phyloP scores from a whole-genome alignment of 164 flowering plant species.

The Houttuynia cordata region DNA sequence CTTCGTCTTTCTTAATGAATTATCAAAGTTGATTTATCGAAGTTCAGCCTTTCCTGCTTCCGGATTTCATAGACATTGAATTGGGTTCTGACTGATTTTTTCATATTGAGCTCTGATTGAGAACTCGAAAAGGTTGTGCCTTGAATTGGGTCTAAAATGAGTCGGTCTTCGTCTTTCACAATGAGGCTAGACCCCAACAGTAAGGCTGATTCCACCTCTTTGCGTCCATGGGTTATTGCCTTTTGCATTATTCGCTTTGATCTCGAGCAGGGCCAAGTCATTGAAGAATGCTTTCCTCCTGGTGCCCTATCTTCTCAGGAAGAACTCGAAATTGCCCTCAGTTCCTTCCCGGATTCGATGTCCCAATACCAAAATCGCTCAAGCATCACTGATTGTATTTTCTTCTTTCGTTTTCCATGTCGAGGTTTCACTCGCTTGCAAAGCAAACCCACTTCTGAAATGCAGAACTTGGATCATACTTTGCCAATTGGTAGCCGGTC shows the following conservation, averaged over 20 bases:
- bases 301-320: constrained; percentile 61
- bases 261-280: constrained; percentile 94
- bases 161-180: constrained; percentile 68
- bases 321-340: constrained; percentile 79
- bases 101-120: not conserved
- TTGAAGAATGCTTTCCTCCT: constrained; percentile 90
- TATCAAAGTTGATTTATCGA: too few relatives aligned
- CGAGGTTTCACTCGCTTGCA: constrained; percentile 14
- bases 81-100: too few relatives aligned
- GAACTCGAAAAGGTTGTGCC: not conserved
- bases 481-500: constrained; percentile 6
- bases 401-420: constrained; percentile 76
- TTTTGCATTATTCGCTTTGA: constrained; percentile 91
- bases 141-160: constrained; percentile 38
- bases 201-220: constrained; percentile 42
- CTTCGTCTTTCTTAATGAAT: constrained; percentile 64
- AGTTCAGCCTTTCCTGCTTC: too few relatives aligned
- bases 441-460: constrained; percentile 21
- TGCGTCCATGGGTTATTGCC: constrained; percentile 71
- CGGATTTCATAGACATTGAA: too few relatives aligned
- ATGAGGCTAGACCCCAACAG: constrained; percentile 37
- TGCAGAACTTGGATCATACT: constrained; percentile 7
- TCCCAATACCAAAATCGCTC: constrained; percentile 86
- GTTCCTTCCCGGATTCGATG: constrained; percentile 93
- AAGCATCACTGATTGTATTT: constrained; percentile 92